Base-by-base conservation (phyloP, 768 basidiomycete genomes). In the Russula griseocarnosa region DNA sequence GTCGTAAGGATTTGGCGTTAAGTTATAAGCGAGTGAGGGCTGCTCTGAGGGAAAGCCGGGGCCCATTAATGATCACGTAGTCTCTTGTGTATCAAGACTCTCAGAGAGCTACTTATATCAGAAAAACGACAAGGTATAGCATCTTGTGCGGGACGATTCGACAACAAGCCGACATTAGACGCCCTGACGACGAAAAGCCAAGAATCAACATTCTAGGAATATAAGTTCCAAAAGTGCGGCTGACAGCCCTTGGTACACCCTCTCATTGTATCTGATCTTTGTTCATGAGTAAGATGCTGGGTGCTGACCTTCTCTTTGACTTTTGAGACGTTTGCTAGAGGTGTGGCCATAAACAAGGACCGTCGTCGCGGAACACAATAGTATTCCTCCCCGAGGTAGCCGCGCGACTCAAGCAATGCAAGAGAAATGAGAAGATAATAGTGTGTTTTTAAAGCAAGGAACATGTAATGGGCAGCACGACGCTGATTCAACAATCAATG, bases 91-190 rank as follows among this genome's bases (percentile, higher is more conserved):
- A n/a, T 28, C 26, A 0, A 16, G 18, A 7, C 24, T n/a, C 20
- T 28, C 24, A 59, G 36, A 59, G 38, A 24, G 36, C 34, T 14
- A 50, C 49, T 59, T 59, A 40, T 59, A 59, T 38, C 20, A 5
- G 16, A 40, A 16, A 50, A 51, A 47, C 6, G 22, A 32, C 44
- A 47, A 28, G n/a, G 44, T n/a, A 47, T n/a, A 34, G 56, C 30
- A 32, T 34, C 44, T n/a, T 46, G 30, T 4, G n/a, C 10, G 9
- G 22, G 46, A 34, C 42, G n/a, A 58, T 18, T 42, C 26, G 38
- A 32, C 38, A 9, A 26, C 32, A 58, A 30, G 24, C 10, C 46
- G 16, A 47, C 30, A 24, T 57, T 22, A 32, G 28, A 57, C 13
- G 44, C 44, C 44, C 10, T 47, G 44, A 58, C 56, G 14, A 58